Base-by-base conservation (phyloP, 768 basidiomycete genomes). In the Suillus clintonianus region DNA sequence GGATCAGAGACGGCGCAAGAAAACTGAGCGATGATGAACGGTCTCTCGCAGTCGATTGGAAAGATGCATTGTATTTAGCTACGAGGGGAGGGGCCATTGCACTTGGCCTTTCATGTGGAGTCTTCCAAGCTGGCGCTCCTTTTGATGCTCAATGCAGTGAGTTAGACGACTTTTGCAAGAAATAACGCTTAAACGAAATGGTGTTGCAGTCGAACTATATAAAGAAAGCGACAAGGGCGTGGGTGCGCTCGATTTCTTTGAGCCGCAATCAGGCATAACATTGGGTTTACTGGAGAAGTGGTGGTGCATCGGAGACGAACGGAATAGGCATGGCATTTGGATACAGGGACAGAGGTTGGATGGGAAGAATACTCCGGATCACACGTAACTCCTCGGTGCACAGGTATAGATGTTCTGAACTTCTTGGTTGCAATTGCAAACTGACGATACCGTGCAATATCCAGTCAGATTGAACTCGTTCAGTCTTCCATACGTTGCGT, bases 301-400 rank as follows among this genome's bases (percentile, higher is more conserved):
- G 95, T 96, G 93, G 92, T 92, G 91, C 68, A 72, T 90, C 47
- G 94, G 94, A 0, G 88, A 92, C 70, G 70, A 70, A 5, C 81
- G 83, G 58, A 95, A 95, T 75, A 83, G 92, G 22, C 69, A 63
- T 2, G 79, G 76, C 4, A 81, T 94, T 74, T 97, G 92, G 91
- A 82, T 95, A 4, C 92, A 93, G 74, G 93, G 94, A 14, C 68
- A 39, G 36, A 65, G n/a, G 43, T 60, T 72, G 27, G 11, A 19
- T 41, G 56, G 3, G 39, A 30, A 41, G 10, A 39, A 24, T 37
- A 15, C 37, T 37, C 2, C 17, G 10, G 37, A 27, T 15, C 15
- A 14, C 15, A 22, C 37, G 17, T 39, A 15, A 22, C 5, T 34
- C 19, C 32, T 36, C 13, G 8, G 15, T 37, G 13, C 22, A 34